Evolutionary conservation across 2,329 filamentous ascomycete species (phyloP), one percentile per base, ranked within the genome.

Genomic region (Coniochaeta hoffmannii): DNA sequence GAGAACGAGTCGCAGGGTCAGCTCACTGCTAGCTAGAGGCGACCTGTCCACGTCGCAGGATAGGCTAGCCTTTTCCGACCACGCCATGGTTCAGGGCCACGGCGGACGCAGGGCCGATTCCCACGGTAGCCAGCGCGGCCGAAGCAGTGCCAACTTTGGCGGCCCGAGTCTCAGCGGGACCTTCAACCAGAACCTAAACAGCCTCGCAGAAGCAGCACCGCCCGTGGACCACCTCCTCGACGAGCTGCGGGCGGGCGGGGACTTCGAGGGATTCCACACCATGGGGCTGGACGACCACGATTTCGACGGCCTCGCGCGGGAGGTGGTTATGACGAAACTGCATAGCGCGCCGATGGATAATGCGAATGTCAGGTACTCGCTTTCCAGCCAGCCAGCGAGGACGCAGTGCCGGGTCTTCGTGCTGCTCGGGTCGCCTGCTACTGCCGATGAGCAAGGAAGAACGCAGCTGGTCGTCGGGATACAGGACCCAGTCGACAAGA

Each of bases 1-100:
- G 53, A 76, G 83, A 57, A 83, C 82, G 58, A 87, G 83, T 17
- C 84, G 94, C 44, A 83, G 94, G 53, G 88, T 97, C 26, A 99
- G 94, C 73, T 97, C 93, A 15, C 81, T 96, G 72, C 77, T 97
- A 54, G 92, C 92, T 15, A 81, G 93, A 64, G 88, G 89, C 31
- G 93, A 97, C 66, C 75, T 97, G 19, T 93, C 90, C 0, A 87
- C 89, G 10, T 94, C 87, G 15, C 41, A 93, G 61, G 91, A 96
- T 62, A 81, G 89, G 63, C 79, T 86, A 1, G 81, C 86, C n/a
- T 95, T 96, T 66, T 81, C 85, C 28, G 91, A 96, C 51, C 81
- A 79, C 67, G 71, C 67, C 60, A 76, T 68, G 2, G 65, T 71
- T 9, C 63, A 72, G 9, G 69, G 67, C 11, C 49, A 51, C 31